Evolutionary conservation across 306 rosid genomes (phyloP).

Genomic region (Vigna trinervia): DNA sequence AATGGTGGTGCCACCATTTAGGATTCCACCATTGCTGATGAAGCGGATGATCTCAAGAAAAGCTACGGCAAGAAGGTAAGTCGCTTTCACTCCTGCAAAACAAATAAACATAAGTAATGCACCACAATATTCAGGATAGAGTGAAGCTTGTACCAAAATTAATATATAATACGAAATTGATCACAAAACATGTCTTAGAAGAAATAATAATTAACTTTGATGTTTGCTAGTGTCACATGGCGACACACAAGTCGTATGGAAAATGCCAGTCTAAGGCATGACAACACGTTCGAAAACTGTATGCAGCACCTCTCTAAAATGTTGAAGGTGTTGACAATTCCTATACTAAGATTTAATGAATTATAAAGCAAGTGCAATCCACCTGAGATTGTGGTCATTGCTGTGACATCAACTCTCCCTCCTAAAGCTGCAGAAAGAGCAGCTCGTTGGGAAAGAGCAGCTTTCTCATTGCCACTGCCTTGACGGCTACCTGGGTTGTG

Average conservation of each 20-base stretch:
- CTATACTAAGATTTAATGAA: conserved; percentile 34
- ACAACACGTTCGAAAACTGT: background rate
- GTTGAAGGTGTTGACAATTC: conserved; percentile 1
- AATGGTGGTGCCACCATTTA: conserved; percentile 74
- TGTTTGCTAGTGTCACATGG: conserved; percentile 31
- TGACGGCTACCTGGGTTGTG: conserved; percentile 92
- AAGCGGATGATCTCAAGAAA: conserved; percentile 95
- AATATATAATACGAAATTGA: background rate
- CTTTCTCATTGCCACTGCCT: conserved; percentile 96
- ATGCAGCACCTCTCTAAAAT: conserved; percentile 36
- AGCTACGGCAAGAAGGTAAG: conserved; percentile 98
- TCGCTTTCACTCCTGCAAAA: conserved; percentile 93
- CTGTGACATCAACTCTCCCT: conserved; percentile 87
- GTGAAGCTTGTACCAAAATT: background rate
- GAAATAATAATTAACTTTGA: conserved; percentile 25
- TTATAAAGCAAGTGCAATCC: conserved; percentile 32
- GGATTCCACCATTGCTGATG: conserved; percentile 94
- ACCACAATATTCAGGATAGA: conserved; percentile 23
- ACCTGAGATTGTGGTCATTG: conserved; percentile 97
- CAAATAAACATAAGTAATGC: conserved; percentile 30
- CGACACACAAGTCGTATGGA: conserved; percentile 31
- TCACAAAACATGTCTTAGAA: conserved; percentile 17
- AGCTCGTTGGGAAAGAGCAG: conserved; percentile 85
- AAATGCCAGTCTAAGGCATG: conserved; percentile 29
- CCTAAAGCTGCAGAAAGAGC: conserved; percentile 99